Base-by-base conservation (phyloP, 306 rosid genomes). In the Psophocarpus tetragonolobus region DNA sequence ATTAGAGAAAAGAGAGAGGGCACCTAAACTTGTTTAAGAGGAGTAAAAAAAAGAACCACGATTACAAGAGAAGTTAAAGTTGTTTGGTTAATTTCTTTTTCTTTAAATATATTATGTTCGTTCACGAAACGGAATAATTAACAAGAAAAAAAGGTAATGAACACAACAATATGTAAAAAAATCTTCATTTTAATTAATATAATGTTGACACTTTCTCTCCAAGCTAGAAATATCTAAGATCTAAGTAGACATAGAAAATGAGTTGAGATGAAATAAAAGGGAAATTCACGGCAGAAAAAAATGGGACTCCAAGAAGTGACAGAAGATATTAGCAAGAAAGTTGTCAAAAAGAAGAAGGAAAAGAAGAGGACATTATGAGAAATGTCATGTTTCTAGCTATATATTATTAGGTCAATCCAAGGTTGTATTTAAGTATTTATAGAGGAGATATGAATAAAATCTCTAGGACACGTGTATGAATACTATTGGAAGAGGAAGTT, bases 271-370 rank as follows among this genome's bases (percentile, higher is more conserved):
- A 75, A 38, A 54, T 4, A 14, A 66, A 38, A 45, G 5, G 13
- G 53, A 17, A 60, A 76, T 78, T 41, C 53, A 88, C 91, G 81
- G 64, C 85, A 66, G 38, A 75, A 57, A 39, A 73, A 45, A 71
- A 67, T 3, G 75, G 81, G 75, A 63, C 26, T 81, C 12, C 82
- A 60, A 41, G 89, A 74, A 45, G 80, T 50, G 56, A 83, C 76
- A 63, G 86, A 81, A 21, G n/a, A 68, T 33, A 36, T 20, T 12
- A 77, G 44, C 8, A 68, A 4, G 24, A 80, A 8, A 41, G 76
- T 62, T 60, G 72, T 27, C 4, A 82, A 39, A 35, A 85, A 50
- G 74, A 78, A 66, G 13, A 26, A 68, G 61, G 0, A 21, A 74
- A 80, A 70, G 47, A 30, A 80, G 33, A 80, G 24, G 69, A 65